Base-by-base conservation (phyloP, 352 stramenopile species). In the Globisporangium mamillatum region DNA sequence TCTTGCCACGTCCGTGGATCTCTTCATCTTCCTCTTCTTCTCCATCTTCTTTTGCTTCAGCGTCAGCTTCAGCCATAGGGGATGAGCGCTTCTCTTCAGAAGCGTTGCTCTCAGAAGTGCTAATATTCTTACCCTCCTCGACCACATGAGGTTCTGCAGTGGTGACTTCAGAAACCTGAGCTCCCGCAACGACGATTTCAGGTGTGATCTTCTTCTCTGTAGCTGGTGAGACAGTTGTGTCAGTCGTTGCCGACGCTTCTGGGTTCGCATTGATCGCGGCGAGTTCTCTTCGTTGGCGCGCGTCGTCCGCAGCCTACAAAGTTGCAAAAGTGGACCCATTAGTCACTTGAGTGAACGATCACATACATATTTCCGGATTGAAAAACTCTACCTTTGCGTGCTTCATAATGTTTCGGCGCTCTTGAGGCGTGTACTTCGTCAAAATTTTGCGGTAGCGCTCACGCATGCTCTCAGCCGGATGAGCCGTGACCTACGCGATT, bases 371-470 rank as follows among this genome's bases (percentile, higher is more conserved):
- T 8, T 24, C 9, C 12, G 29, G 1, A 34, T 16, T 41, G 6
- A 20, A 16, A 14, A 6, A 64, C 6, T 54, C 25, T 27, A 84
- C 77, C 64, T 71, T 41, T 18, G 71, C 79, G 20, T 81, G 61
- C 32, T 67, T 1, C 61, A 84, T 61, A 25, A 79, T 67, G 4
- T 63, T 44, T n/a, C 66, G 63, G 46, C 78, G 80, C 55, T 90
- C 73, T 1, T 57, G 63, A 10, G 60, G 63, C 1, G 78, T 89
- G 59, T 81, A 77, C 58, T 44, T 63, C 59, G 70, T 58, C 53
- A 90, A 54, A 3, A 80, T 50, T 63, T 86, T 88, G 22, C 76
- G 67, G 58, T 81, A 90, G 48, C 74, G 82, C 41, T 89, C 73
- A 59, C 81, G 73, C 84, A 92, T 89, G 34, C 84, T 90, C 20